These are phyloP conservation scores for Phytopythium oedochilum DNA, from an alignment of 352 stramenopile genomes.

Conservation along the genomic window DNA sequence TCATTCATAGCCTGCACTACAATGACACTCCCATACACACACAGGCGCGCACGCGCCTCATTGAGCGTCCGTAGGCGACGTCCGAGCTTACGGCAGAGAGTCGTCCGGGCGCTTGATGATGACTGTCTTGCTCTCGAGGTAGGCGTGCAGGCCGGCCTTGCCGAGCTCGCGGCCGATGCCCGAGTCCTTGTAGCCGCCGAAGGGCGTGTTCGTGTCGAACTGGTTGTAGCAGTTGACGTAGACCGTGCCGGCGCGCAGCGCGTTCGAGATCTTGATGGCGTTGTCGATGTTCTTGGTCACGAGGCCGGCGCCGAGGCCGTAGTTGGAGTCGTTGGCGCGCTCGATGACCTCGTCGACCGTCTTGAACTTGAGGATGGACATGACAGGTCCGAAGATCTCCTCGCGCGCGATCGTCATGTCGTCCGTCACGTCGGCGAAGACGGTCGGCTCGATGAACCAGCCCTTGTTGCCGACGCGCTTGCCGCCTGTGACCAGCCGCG, in stretches of 20 bases:
- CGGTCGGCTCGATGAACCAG: constrained; percentile 91
- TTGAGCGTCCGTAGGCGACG: no score
- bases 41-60: background rate
- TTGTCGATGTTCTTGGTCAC: constrained; percentile 85
- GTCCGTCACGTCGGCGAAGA: constrained; percentile 79
- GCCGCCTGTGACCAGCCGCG: constrained; percentile 70
- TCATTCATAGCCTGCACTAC: no score
- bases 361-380: constrained; percentile 85
- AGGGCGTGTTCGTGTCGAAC: constrained; percentile 71
- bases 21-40: background rate
- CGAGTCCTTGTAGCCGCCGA: constrained; percentile 75
- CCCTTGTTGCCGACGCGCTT: constrained; percentile 52
- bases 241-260: constrained; percentile 89
- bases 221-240: constrained; percentile 94
- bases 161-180: constrained; percentile 69
- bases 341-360: constrained; percentile 82
- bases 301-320: constrained; percentile 84
- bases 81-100: constrained; percentile 20
- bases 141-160: constrained; percentile 58
- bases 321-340: constrained; percentile 82
- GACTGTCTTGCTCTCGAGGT: constrained; percentile 74
- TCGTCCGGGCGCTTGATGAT: constrained; percentile 52
- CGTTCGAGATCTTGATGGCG: constrained; percentile 82
- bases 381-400: constrained; percentile 89
- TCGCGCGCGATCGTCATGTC: constrained; percentile 86